Evolutionary conservation across 345 rosid species (phyloP), one percentile per base, ranked within the genome.

Genomic region (Salix koriyanagi): DNA sequence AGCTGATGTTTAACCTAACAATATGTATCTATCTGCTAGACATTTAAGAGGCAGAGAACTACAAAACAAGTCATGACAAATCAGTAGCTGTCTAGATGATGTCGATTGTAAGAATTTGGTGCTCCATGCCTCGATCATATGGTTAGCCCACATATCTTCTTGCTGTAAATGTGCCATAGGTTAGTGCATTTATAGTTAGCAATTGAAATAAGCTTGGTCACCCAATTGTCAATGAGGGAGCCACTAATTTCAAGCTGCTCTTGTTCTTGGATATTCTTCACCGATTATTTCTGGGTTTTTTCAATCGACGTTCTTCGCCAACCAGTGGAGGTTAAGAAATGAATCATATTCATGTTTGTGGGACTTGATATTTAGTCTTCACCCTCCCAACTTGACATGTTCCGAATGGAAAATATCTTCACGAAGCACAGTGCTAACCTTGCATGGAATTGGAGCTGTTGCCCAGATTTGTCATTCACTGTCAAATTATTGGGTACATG

Each of bases 1-100:
- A 66, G 50, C 19, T 75, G 71, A 66, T 66, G 64, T 58, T 18
- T 75, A 75, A 70, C 79, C 69, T 76, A 69, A 41, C 62, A 7
- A 2, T 30, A 42, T 25, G 74, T 46, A 70, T 30, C 50, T 52
- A 19, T 42, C 34, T n/a, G 36, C 44, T 12, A 19, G 66, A 44
- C 62, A 60, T 58, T 76, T 42, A 69, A 26, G 68, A 28, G 44
- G 28, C 60, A 56, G 68, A 69, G 56, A 68, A 36, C 78, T 61
- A 23, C 72, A 18, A 75, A 54, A 16, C 65, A 67, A 52, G 48
- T 67, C 50, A 54, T 36, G 78, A 67, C 73, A 67, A 76, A 75
- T 56, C 58, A 8, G 73, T 69, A 76, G 68, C 44, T 69, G 69
- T 44, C 62, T 73, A 4, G 15, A 12, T 65, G 68, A 65, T 65